Conservation (phyloP, 441 rosid genomes). For the Adansonia gregorii region DNA sequence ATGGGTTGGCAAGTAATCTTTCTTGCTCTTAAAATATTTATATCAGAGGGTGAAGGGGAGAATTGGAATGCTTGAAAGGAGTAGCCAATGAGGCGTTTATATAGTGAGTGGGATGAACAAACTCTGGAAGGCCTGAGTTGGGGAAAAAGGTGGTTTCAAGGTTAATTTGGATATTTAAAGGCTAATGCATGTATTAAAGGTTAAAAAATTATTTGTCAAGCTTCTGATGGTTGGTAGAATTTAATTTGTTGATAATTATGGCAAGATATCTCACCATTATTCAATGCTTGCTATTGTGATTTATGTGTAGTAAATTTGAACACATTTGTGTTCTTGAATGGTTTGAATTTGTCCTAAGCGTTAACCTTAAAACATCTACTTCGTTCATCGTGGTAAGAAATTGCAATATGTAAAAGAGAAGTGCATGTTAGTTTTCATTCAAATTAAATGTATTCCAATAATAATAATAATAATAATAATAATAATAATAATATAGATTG, state of each 20-base stretch:
- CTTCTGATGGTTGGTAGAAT: background rate
- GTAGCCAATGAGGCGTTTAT: no score
- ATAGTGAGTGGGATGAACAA: no score
- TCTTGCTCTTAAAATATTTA: no score
- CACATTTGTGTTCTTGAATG: background rate
- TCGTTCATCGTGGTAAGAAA: background rate
- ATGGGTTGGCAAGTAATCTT: no score
- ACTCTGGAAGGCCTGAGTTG: no score
- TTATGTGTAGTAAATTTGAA: background rate
- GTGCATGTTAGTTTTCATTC: background rate
- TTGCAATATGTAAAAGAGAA: background rate
- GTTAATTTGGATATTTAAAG: background rate
- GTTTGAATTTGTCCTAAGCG: background rate
- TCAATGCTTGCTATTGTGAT: constrained; percentile 6
- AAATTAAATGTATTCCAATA: background rate
- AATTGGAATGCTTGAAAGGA: no score
- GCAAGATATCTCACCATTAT: constrained; percentile 12
- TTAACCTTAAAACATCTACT: background rate
- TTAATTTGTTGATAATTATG: constrained; percentile 23
- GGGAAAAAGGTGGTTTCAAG: background rate
- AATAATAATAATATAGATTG: no score
- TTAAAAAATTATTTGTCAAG: background rate
- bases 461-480: no score
- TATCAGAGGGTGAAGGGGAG: no score
- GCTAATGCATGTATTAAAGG: background rate